Base-by-base conservation (phyloP, 169 alveolate genomes). In the Cyclospora cayetanensis region DNA sequence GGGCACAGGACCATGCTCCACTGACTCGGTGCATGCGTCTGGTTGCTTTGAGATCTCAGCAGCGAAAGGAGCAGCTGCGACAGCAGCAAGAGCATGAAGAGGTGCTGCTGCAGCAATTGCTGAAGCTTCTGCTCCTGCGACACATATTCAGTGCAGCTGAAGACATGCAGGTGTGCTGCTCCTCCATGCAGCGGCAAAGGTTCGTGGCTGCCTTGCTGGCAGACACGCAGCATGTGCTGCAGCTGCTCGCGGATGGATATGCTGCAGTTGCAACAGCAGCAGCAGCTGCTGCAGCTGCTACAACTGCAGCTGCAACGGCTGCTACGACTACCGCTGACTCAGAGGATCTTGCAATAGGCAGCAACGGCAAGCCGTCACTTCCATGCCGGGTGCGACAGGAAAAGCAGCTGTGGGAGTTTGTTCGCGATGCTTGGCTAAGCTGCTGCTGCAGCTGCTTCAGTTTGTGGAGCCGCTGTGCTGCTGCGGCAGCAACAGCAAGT, bases 111-210 rank as follows among this genome's bases (percentile, higher is more conserved):
- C 76, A 27, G 76, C 76, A 65, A 35, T 12, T 65, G 76, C 76
- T 65, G 76, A 35, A 65, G 76, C 76, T 65, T 35, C 76, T 65
- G 76, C 76, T 65, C 43, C 76, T 65, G 76, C 76, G 31, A 41
- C 76, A 65, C 18, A 4, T 65, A 2, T 18, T 65, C 35, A 31
- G 43, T 27, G 76, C 76, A 65, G 76, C 76, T 27, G n/a, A 2
- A 3, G n/a, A 31, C 39, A 4, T 31, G 9, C 12, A 65, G 43
- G 31, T 65, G 18, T 65, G 76, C 76, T 65, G 76, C 76, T 65
- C 76, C 41, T 41, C 76, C 4, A 35, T 65, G 76, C 76, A 65
- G 76, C 76, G 76, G 37, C 76, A 65, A 18, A 35, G 76, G 43
- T n/a, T 65, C 34, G 43, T 65, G n/a, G 76, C 76, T 65, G 76